Evolutionary conservation across 2,329 filamentous ascomycete genomes (phyloP).

Genomic region (Monosporascus sp.): DNA sequence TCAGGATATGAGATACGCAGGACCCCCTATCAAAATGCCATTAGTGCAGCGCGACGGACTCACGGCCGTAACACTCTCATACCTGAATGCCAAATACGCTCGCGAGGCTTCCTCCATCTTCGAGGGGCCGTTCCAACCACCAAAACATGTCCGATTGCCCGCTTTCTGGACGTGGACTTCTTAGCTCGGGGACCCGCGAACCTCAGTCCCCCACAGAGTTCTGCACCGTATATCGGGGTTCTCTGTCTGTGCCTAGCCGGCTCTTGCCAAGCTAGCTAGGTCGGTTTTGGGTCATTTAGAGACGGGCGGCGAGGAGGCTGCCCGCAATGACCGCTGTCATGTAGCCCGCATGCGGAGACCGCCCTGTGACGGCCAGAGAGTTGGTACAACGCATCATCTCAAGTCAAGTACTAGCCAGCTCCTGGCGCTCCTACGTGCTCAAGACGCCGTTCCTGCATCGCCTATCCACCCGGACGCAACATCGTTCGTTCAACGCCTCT

Average conservation of each 20-base stretch:
- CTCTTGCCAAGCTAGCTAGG: not conserved
- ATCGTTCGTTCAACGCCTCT: conserved; percentile 23
- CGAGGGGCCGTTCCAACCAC: conserved; percentile 11
- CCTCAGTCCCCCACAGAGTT: too few relatives aligned
- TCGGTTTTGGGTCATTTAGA: conserved; percentile 8
- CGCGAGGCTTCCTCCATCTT: conserved; percentile 11
- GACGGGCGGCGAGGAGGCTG: not conserved
- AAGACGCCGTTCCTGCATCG: conserved; percentile 19
- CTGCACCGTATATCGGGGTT: too few relatives aligned
- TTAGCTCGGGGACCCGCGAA: too few relatives aligned
- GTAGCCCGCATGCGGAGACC: conserved; percentile 21
- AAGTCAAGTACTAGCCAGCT: conserved; percentile 21
- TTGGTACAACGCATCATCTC: conserved; percentile 27
- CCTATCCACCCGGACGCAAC: conserved; percentile 21
- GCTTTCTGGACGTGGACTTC: conserved; percentile 2
- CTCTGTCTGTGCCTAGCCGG: too few relatives aligned
- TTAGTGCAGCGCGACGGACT: conserved; percentile 2
- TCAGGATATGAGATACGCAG: too few relatives aligned
- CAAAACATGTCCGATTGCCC: conserved; percentile 13
- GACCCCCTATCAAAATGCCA: not conserved
- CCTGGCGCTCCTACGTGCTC: conserved; percentile 28
- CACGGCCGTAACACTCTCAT: conserved; percentile 2
- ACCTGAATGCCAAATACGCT: conserved; percentile 13
- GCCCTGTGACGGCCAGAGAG: conserved; percentile 23
- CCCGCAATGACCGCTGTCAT: conserved; percentile 5